Conservation (phyloP, 129 eudicot species). For the Lactuca saligna region DNA sequence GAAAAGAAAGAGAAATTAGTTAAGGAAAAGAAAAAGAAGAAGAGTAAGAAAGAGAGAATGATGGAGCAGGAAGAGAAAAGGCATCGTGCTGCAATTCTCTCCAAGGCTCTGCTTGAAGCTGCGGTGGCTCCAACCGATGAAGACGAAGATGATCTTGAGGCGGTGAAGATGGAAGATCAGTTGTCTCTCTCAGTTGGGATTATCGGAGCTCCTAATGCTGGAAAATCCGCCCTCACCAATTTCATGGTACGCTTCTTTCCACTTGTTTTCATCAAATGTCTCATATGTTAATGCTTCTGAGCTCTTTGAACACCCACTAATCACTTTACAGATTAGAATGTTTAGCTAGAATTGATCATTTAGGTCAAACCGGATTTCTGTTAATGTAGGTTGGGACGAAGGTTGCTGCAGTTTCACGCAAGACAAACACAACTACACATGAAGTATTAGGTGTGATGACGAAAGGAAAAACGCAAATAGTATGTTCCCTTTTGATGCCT, state of each 20-base stretch:
- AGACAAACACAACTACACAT: slow-evolving; percentile 86
- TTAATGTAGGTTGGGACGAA: slow-evolving; percentile 74
- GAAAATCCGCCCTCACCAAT: slow-evolving; percentile 92
- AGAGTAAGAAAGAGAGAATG: slow-evolving; percentile 31
- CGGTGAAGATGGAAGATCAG: slow-evolving; percentile 81
- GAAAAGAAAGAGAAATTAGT: slow-evolving; percentile 9
- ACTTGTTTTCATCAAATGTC: neutral
- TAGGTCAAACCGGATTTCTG: neutral
- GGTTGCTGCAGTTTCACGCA: slow-evolving; percentile 95
- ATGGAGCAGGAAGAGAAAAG: slow-evolving; percentile 57
- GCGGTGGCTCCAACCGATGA: slow-evolving; percentile 49
- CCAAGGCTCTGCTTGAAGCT: slow-evolving; percentile 58
- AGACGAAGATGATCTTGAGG: slow-evolving; percentile 38
- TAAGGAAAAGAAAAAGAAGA: slow-evolving; percentile 22
- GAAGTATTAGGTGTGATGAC: slow-evolving; percentile 96
- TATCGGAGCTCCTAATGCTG: slow-evolving; percentile 99
- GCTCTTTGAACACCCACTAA: neutral
- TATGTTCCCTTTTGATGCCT: slow-evolving; percentile 37
- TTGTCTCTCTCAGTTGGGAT: slow-evolving; percentile 83
- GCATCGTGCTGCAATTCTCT: slow-evolving; percentile 45
- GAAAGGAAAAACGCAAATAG: slow-evolving; percentile 85
- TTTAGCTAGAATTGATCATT: neutral
- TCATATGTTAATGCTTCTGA: neutral
- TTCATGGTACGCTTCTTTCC: slow-evolving; percentile 53
- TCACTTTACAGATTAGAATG: neutral